Conservation (phyloP, 306 rosid genomes). For the Spatholobus suberectus region DNA sequence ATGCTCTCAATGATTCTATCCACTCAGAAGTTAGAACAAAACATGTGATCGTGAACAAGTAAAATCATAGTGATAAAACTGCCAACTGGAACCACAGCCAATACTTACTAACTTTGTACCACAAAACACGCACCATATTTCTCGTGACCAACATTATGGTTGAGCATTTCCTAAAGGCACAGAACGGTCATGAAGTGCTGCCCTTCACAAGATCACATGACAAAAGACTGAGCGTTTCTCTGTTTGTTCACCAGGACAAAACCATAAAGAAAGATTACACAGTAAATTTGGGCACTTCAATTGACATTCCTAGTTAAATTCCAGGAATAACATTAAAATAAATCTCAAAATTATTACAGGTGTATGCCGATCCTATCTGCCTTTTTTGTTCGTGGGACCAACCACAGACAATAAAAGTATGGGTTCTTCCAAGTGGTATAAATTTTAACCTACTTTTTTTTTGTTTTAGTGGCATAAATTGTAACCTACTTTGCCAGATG, state of each 20-base stretch:
- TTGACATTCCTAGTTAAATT: slow-evolving; percentile 31
- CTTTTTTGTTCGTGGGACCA: slow-evolving; percentile 44
- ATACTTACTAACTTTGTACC: slow-evolving; percentile 8
- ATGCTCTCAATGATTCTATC: background rate
- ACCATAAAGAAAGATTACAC: background rate
- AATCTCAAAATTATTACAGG: slow-evolving; percentile 23
- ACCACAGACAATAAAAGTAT: slow-evolving; percentile 37
- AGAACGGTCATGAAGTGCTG: background rate
- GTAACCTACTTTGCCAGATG: slow-evolving; percentile 10
- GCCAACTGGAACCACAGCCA: slow-evolving; percentile 6
- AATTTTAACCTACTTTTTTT: slow-evolving; percentile 31
- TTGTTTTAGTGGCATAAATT: slow-evolving; percentile 28
- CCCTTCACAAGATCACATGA: slow-evolving; percentile 42
- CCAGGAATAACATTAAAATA: slow-evolving; percentile 18
- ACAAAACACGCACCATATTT: slow-evolving; percentile 35
- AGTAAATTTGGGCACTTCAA: background rate
- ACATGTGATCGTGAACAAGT: slow-evolving; percentile 34
- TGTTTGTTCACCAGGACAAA: slow-evolving; percentile 27
- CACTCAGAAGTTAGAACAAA: slow-evolving; percentile 23
- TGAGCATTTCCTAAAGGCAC: slow-evolving; percentile 32
- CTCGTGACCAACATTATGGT: slow-evolving; percentile 37
- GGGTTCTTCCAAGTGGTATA: slow-evolving; percentile 39
- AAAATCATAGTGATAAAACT: background rate
- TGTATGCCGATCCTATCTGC: slow-evolving; percentile 34
- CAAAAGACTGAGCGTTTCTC: slow-evolving; percentile 20